These are phyloP conservation scores for Gossypium arboreum DNA, from an alignment of 345 rosid genomes.

Conservation along the genomic window DNA sequence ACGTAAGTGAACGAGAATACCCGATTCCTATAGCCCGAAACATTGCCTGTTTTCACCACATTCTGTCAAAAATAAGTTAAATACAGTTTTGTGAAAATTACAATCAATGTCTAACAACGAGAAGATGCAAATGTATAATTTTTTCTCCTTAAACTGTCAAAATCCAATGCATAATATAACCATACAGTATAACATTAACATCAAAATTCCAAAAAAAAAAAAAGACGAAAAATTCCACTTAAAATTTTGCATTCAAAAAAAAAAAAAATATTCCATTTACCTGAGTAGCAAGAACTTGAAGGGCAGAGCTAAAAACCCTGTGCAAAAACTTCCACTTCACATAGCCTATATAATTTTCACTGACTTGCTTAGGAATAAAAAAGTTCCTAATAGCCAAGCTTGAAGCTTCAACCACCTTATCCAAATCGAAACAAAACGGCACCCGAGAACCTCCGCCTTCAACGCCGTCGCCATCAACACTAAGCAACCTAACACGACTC, in stretches of 20 bases:
- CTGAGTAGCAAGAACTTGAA: conserved; percentile 97
- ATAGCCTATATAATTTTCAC: conserved; percentile 51
- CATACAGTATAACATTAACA: background rate
- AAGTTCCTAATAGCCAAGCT: conserved; percentile 50
- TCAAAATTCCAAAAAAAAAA: background rate
- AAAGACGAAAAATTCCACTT: too few species aligned
- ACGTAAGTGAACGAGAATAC: conserved; percentile 68
- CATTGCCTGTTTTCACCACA: conserved; percentile 53
- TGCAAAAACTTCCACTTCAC: conserved; percentile 92
- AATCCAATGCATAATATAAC: background rate
- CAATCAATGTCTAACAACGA: background rate
- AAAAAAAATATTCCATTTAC: conserved; percentile 24
- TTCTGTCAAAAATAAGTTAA: conserved; percentile 15
- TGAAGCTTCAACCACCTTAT: conserved; percentile 33
- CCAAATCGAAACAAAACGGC: conserved; percentile 32
- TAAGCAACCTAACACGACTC: conserved; percentile 32
- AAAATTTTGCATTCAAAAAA: background rate
- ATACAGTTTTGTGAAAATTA: background rate
- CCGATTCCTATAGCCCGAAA: conserved; percentile 92
- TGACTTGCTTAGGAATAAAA: conserved; percentile 73
- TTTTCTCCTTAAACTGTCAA: background rate
- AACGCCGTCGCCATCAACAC: conserved; percentile 44
- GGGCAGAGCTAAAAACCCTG: conserved; percentile 84
- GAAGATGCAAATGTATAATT: background rate
- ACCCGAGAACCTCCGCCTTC: conserved; percentile 39